Evolutionary conservation across 257 asterid genomes (phyloP), one percentile per base, ranked within the genome.

Genomic region (Prunella vulgaris): DNA sequence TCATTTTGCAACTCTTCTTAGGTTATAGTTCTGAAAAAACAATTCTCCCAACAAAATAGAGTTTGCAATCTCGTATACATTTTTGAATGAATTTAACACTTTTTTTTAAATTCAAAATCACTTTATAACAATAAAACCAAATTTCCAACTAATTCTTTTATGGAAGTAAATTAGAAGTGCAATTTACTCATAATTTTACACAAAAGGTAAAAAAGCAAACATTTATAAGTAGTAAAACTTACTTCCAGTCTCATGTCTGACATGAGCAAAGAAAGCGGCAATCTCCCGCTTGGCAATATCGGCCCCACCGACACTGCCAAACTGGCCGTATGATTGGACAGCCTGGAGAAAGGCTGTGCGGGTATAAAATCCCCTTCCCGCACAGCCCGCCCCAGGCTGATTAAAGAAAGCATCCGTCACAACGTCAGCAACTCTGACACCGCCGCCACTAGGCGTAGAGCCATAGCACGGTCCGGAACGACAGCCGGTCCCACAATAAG

Each of bases 191-290:
- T n/a, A n/a, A n/a, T n/a, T n/a, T n/a, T n/a, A n/a, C n/a, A n/a
- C n/a, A n/a, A n/a, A n/a, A n/a, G n/a, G n/a, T n/a, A n/a, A n/a
- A n/a, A n/a, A n/a, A n/a, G n/a, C n/a, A n/a, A n/a, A n/a, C n/a
- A n/a, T n/a, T n/a, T n/a, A 6, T 1, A 2, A 6, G 6, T 52
- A 52, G 22, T n/a, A n/a, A 21, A 30, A 72, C 71, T 63, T 53
- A 72, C 76, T 54, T 52, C 71, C 71, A 18, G 71, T 72, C 66
- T 72, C 77, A 56, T 64, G 71, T 33, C 71, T 72, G 71, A 72
- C 66, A 13, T 72, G 77, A n/a, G 77, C 77, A 25, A 72, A 64
- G 38, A 44, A 14, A 4, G 21, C 52, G 5, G 52, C 52, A 44
- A 44, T 44, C 52, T 44, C 52, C 20, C 20, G 52, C 21, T n/a